phyloP scores from a whole-genome alignment of 2,329 filamentous ascomycete species.

The Verticillium nonalfalfae region DNA sequence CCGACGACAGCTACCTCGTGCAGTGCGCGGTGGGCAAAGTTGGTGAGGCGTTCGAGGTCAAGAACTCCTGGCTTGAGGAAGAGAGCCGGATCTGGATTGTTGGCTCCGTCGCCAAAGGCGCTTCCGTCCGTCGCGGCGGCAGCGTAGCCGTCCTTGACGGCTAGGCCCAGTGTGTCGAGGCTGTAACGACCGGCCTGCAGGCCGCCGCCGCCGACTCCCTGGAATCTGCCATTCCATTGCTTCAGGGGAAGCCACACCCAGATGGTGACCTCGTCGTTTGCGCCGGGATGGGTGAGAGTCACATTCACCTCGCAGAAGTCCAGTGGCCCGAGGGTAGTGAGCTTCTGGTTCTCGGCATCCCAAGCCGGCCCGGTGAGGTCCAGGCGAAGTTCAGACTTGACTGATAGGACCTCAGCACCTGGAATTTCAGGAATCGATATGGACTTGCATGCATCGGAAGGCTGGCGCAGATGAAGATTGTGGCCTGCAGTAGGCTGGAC shows the following conservation, averaged over 20 bases:
- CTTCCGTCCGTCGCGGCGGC: conserved; percentile 17
- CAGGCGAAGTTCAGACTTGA: neutral
- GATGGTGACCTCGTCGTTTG: conserved; percentile 9
- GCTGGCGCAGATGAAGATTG: neutral
- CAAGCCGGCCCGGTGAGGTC: neutral
- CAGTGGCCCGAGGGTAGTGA: neutral
- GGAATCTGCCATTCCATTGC: conserved; percentile 16
- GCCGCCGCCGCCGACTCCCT: conserved; percentile 13
- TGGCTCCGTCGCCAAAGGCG: conserved; percentile 8
- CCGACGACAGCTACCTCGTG: conserved; percentile 42
- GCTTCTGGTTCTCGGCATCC: neutral
- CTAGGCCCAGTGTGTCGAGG: conserved; percentile 7
- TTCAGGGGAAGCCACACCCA: conserved; percentile 12
- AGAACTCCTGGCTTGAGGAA: conserved; percentile 21
- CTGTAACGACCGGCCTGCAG: conserved; percentile 4
- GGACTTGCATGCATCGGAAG: neutral
- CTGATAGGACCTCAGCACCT: neutral
- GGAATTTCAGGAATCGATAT: neutral
- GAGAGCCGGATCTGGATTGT: conserved; percentile 13
- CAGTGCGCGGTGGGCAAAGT: conserved; percentile 25
- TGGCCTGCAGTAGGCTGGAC: neutral
- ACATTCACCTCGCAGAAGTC: conserved; percentile 14
- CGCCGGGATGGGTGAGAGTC: conserved; percentile 6
- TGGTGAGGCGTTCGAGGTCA: conserved; percentile 17
- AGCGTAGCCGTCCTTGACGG: conserved; percentile 27